phyloP scores from a whole-genome alignment of 2,329 filamentous ascomycete species.

The Macroventuria anomochaeta region DNA sequence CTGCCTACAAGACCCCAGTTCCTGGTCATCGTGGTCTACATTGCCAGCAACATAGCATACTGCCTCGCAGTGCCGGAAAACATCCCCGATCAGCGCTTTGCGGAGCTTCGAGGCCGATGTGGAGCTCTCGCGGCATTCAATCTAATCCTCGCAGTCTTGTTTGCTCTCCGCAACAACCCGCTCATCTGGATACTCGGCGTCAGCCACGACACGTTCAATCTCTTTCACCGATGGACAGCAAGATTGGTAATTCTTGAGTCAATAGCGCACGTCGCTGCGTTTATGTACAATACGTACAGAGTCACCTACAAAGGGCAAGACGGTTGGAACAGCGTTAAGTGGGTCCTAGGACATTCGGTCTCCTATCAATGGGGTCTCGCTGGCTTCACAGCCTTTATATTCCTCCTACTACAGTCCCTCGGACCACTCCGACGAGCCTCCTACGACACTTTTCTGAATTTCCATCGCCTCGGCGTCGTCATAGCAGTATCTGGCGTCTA shows the following conservation, averaged over 20 bases:
- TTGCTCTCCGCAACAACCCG: constrained; percentile 77
- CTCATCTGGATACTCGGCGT: constrained; percentile 71
- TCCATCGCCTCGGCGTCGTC: constrained; percentile 70
- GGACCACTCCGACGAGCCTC: constrained; percentile 76
- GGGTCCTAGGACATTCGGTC: constrained; percentile 49
- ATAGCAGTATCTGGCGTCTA: constrained; percentile 66
- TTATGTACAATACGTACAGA: constrained; percentile 52
- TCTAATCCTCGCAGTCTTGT: constrained; percentile 73
- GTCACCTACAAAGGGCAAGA: constrained; percentile 55
- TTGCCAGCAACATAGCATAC: constrained; percentile 50
- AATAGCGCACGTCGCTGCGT: constrained; percentile 68
- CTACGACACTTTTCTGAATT: constrained; percentile 75
- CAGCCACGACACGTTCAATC: constrained; percentile 79
- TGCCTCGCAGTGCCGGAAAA: constrained; percentile 61
- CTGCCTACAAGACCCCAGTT: constrained; percentile 51
- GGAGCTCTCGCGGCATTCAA: constrained; percentile 76
- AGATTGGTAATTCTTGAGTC: constrained; percentile 73
- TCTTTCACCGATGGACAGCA: constrained; percentile 78
- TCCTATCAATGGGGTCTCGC: constrained; percentile 65
- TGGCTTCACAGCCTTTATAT: constrained; percentile 64
- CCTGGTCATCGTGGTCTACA: constrained; percentile 50
- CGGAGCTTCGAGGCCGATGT: constrained; percentile 65
- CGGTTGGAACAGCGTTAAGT: constrained; percentile 37
- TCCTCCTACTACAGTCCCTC: constrained; percentile 68
- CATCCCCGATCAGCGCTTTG: constrained; percentile 73